Conservation (phyloP, 2,329 filamentous ascomycete genomes). For the Penicillium sp. region DNA sequence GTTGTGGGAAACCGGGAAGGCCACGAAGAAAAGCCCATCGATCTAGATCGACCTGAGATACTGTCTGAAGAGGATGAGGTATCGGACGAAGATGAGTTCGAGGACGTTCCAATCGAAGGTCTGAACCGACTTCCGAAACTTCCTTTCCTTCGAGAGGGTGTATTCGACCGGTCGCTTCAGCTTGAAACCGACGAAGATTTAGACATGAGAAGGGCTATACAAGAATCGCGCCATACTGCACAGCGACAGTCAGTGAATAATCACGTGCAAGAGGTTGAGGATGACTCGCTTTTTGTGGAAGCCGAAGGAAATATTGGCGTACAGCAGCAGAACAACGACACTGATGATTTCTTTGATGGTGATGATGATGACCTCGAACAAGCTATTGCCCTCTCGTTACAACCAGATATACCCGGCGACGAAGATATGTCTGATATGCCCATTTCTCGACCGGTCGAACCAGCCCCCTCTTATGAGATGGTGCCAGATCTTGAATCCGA, state of each 20-base stretch:
- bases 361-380: constrained; percentile 74
- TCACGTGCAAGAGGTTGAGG: constrained; percentile 33
- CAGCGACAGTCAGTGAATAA: not conserved
- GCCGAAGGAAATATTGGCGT: constrained; percentile 41
- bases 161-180: constrained; percentile 37
- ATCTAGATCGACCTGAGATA: constrained; percentile 65
- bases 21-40: constrained; percentile 81
- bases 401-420: constrained; percentile 45
- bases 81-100: constrained; percentile 73
- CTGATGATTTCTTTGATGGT: constrained; percentile 58
- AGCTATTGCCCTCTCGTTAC: constrained; percentile 82
- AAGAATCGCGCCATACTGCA: constrained; percentile 38
- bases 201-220: constrained; percentile 49
- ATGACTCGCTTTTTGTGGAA: constrained; percentile 58
- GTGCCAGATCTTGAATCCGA: constrained; percentile 40
- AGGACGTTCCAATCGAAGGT: constrained; percentile 89
- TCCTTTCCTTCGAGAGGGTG: constrained; percentile 39
- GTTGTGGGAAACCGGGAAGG: constrained; percentile 85
- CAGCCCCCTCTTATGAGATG: constrained; percentile 18
- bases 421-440: constrained; percentile 37
- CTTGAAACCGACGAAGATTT: constrained; percentile 33
- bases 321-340: constrained; percentile 25
- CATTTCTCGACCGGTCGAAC: constrained; percentile 50
- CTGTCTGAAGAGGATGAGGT: constrained; percentile 60
- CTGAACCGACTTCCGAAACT: constrained; percentile 76